Evolutionary conservation across 2,329 filamentous ascomycete genomes (phyloP), one percentile per base, ranked within the genome.

Genomic region (Sporothrix pseudoabietina): DNA sequence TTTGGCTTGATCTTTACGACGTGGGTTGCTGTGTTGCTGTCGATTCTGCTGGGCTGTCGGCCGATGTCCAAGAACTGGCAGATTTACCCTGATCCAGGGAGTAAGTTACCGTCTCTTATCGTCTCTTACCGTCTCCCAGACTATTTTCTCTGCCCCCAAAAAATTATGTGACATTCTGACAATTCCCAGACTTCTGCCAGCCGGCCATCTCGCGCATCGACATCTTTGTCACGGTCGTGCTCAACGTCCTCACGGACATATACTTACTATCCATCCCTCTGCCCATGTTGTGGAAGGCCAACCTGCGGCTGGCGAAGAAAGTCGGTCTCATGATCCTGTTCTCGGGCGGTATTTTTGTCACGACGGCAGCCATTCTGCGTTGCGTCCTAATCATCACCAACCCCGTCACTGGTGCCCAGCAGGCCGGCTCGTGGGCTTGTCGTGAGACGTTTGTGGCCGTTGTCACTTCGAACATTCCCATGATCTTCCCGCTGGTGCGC

Each of bases 291-390:
- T 88, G 85, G 83, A 82, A 81, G 73, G 84, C 87, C 0, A 83
- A 82, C 4, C 80, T 90, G 6, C 81, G 80, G 9, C 81, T 82
- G 26, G 78, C 80, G 5, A 86, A 86, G 76, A 90, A 90, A 77
- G 76, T 85, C 1, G 83, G 85, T 3, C 80, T 89, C 0, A 80
- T 87, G 1, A 74, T 87, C 4, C 81, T 90, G 19, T 89, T 89
- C 78, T 84, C 84, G 49, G 86, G 86, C 14, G 87, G 86, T 6
- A 77, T 85, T 14, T 88, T 89, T 76, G 84, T 88, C 66, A 88
- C 87, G 76, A 82, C 85, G 55, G 84, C 84, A 26, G 86, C 85
- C 3, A 84, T 88, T 72, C 79, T 89, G 9, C 86, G 87, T 57
- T 86, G 85, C 71, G 82, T 87, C 4, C 78, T 87, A 7, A 87